Conservation (phyloP, 2,329 filamentous ascomycete genomes). For the Fusarium sp. region DNA sequence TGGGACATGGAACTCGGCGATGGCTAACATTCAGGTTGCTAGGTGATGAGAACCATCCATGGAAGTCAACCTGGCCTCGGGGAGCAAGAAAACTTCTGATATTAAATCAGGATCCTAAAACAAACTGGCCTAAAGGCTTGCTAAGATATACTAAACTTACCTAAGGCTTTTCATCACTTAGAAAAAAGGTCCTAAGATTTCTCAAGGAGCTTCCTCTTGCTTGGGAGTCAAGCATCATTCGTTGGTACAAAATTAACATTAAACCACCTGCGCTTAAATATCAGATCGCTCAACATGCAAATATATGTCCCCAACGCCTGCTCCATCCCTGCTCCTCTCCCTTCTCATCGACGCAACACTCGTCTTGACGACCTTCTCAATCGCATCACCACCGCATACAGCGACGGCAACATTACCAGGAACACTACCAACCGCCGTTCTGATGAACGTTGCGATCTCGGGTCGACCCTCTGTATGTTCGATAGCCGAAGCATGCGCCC, state of each 20-base stretch:
- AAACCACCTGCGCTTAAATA: conserved; percentile 8
- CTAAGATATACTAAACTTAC: background rate
- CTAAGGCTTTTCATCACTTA: background rate
- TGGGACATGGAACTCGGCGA: background rate
- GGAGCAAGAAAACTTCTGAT: background rate
- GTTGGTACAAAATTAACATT: background rate
- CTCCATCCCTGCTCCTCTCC: conserved; percentile 15
- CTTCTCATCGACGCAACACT: conserved; percentile 23
- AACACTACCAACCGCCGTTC: conserved; percentile 17
- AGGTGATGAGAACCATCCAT: background rate
- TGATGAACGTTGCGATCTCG: conserved; percentile 36
- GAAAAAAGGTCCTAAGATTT: background rate
- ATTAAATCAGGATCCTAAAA: too few species aligned
- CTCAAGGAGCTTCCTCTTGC: background rate
- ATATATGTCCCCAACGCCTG: conserved; percentile 25
- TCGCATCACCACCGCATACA: conserved; percentile 35
- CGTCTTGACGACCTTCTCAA: conserved; percentile 33
- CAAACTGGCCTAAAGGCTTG: background rate
- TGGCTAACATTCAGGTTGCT: background rate
- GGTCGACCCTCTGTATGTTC: conserved; percentile 38
- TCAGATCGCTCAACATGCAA: conserved; percentile 39
- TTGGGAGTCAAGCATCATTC: background rate
- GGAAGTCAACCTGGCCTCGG: too few species aligned
- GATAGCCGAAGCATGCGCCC: conserved; percentile 16
- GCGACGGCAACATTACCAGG: conserved; percentile 36